Base-by-base conservation (phyloP, 345 rosid genomes). In the Punica granatum region DNA sequence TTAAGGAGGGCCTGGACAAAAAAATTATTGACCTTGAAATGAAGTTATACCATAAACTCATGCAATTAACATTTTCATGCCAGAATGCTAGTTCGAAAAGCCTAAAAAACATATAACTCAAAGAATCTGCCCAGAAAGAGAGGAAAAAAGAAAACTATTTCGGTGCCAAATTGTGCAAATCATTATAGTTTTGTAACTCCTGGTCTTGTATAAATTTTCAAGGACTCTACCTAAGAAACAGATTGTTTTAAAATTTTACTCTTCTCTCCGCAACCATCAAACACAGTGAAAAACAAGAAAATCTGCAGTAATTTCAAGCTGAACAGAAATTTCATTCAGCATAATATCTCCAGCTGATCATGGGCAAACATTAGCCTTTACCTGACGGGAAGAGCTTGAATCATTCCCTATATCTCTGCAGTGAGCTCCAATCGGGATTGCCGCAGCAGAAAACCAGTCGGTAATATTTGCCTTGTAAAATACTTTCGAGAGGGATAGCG, bases 341-440 rank as follows among this genome's bases (percentile, higher is more conserved):
- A 10, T 7, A 51, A 1, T 7, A n/a, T 3, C 28, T 51, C 30
- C 58, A 51, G 30, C 12, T 7, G 23, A 7, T 51, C 23, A 15
- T 16, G 28, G 28, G 28, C n/a, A n/a, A 64, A 46, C 51, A 46
- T 7, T n/a, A 51, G 46, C 49, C 44, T n/a, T 32, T 77, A 92
- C 95, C 96, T 88, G 82, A 67, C 75, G 72, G 56, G 71, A 79
- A 77, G 78, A 76, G 58, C 74, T 75, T 19, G 69, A 9, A 64
- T 72, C 31, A 60, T 69, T 67, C 69, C 79, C 86, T 44, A 90
- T 46, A 72, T 93, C 94, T 82, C 86, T 81, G 76, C 80, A 86
- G 66, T 70, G 92, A 54, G 96, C 94, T 26, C 97, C 98, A 62
- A 89, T 69, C 26, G 97, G 97, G 56, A 90, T 73, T 6, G 86